A percentile compares a stretch with the other conserved stretches of the same genome.
Conservation (phyloP, 495 filamentous ascomycete genomes). For the Daldinia concentrica region DNA sequence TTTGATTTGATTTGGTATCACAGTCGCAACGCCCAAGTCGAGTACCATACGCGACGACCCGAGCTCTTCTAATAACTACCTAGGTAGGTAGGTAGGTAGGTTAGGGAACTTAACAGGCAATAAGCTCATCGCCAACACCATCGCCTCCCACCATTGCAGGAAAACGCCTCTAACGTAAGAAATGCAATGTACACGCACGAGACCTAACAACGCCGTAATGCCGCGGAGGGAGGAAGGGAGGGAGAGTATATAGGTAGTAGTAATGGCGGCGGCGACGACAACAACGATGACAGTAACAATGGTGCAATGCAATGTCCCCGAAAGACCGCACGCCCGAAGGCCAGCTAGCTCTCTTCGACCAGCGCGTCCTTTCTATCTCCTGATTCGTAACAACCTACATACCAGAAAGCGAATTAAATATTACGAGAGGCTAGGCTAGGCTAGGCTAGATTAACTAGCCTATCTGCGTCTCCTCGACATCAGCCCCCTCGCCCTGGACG, state of each 20-base stretch:
- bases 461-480: slow-evolving; percentile 18
- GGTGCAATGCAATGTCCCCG: background rate
- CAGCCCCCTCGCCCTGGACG: slow-evolving; percentile 24
- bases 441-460: slow-evolving; percentile 1
- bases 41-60: too few species aligned
- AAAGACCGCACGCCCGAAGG: background rate
- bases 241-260: background rate
- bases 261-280: background rate
- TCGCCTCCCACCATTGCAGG: background rate
- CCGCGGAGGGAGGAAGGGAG: background rate
- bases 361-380: background rate
- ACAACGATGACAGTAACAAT: background rate
- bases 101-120: background rate
- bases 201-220: background rate
- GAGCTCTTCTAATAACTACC: background rate
- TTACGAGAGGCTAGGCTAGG: background rate
- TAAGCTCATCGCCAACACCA: background rate
- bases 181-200: background rate
- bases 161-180: slow-evolving; percentile 5
- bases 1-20: slow-evolving; percentile 41
- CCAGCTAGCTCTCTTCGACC: background rate
- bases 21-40: background rate
- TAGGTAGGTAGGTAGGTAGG: background rate
- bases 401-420: background rate
- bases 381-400: background rate